Evolutionary conservation across 1,139 yeast species (phyloP).

Genomic region (Debaryomycetaceae sp.): DNA sequence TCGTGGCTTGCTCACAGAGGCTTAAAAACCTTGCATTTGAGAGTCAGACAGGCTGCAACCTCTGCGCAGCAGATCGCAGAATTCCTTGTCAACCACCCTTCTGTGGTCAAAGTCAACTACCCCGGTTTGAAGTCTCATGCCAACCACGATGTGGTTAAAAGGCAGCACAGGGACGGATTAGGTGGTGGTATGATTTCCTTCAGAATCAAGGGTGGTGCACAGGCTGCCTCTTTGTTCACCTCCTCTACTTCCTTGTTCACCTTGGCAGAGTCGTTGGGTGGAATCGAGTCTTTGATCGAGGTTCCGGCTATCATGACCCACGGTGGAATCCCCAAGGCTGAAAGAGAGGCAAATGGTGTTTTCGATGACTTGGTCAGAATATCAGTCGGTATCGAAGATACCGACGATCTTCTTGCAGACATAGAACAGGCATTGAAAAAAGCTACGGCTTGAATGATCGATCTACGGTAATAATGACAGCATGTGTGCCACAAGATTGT

Average conservation of each 20-base stretch:
- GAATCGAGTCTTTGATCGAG: constrained; percentile 81
- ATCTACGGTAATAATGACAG: neutral
- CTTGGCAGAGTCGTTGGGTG: constrained; percentile 87
- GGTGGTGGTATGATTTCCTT: constrained; percentile 94
- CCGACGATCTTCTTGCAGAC: constrained; percentile 73
- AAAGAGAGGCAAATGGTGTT: constrained; percentile 79
- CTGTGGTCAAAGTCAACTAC: constrained; percentile 69
- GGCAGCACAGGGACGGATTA: constrained; percentile 79
- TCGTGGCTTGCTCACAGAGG: constrained; percentile 94
- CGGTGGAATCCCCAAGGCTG: constrained; percentile 81
- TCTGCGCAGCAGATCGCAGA: constrained; percentile 74
- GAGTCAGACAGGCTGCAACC: constrained; percentile 66
- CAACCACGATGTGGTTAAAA: constrained; percentile 58
- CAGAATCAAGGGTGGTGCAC: constrained; percentile 80
- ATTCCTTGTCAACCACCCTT: constrained; percentile 48
- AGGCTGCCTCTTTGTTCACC: constrained; percentile 71
- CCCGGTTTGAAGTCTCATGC: constrained; percentile 75
- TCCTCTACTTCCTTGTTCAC: constrained; percentile 75
- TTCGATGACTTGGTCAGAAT: constrained; percentile 79
- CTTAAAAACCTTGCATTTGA: constrained; percentile 78
- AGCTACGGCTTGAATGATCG: constrained; percentile 8
- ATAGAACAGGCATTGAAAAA: constrained; percentile 62
- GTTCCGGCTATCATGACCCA: constrained; percentile 94
- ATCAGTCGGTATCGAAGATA: constrained; percentile 85
- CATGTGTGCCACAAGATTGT: neutral